A percentile compares a stretch with the other conserved stretches of the same genome.
phyloP scores from a whole-genome alignment of 2,329 filamentous ascomycete genomes.

The Madurella mycetomatis region DNA sequence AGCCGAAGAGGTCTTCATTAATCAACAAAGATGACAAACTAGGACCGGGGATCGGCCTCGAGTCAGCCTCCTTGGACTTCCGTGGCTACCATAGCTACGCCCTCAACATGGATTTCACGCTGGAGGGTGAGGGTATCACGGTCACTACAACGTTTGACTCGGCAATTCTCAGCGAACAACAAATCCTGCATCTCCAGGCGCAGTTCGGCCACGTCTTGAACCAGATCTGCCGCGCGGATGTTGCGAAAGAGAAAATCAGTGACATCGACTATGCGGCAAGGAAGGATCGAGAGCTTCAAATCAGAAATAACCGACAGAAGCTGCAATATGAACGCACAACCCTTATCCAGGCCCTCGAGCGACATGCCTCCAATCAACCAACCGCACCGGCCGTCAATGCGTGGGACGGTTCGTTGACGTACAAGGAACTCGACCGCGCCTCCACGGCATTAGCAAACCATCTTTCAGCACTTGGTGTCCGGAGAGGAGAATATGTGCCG shows the following conservation, averaged over 20 bases:
- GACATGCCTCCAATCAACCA: neutral
- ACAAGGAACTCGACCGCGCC: constrained; percentile 4
- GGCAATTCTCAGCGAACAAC: neutral
- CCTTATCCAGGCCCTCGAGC: constrained; percentile 1
- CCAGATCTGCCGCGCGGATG: constrained; percentile 7
- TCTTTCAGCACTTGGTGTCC: constrained; percentile 1
- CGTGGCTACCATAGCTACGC: constrained; percentile 11
- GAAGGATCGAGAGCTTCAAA: constrained; percentile 10
- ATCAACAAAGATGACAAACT: neutral
- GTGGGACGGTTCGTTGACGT: constrained; percentile 10
- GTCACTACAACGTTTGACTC: constrained; percentile 11
- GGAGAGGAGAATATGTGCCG: constrained; percentile 7
- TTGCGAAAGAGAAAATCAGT: neutral
- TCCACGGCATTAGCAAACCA: constrained; percentile 5
- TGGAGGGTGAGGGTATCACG: constrained; percentile 5
- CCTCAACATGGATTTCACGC: constrained; percentile 10
- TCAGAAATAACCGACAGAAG: constrained; percentile 4
- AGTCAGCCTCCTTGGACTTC: neutral
- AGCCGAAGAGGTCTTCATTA: constrained; percentile 3
- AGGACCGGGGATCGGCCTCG: neutral
- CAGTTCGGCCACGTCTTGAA: constrained; percentile 10
- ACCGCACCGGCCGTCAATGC: constrained; percentile 6
- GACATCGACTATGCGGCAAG: constrained; percentile 3
- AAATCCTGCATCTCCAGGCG: constrained; percentile 3
- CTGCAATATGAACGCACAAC: constrained; percentile 1